Evolutionary conservation across 2,329 filamentous ascomycete genomes (phyloP), one percentile per base, ranked within the genome.

Genomic region (Neurospora crassa): DNA sequence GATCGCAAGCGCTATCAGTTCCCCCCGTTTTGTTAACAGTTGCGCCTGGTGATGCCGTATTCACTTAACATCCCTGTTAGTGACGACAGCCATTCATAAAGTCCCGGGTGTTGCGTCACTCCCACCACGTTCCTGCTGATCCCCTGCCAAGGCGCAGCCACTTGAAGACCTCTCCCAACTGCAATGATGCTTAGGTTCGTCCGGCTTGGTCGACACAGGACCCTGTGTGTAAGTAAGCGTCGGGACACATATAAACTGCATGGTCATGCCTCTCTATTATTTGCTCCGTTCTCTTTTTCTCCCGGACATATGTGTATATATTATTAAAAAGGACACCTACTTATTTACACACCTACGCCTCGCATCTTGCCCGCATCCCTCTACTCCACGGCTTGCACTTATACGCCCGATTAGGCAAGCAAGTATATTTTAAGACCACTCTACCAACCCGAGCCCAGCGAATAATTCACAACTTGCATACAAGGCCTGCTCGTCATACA

Each of bases 401-500:
- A 63, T 14, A 63, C 24, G n/a, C 29, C 53, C 53, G 24, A 63
- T 63, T 77, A 92, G 90, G 89, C 90, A 63, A 83, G 85, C 70
- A 86, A 88, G 76, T 89, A 91, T 77, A 83, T 93, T 67, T 87
- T 93, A 74, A 89, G 91, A 76, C 91, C 91, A 74, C 82, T 93
- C 73, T 89, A 84, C 76, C 90, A 85, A 29, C 89, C 89, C 11
- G 89, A 92, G 73, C 91, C 91, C 16, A 88, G 84, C 72, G 86
- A 90, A 73, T 88, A 91, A 78, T 91, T 88, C 68, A 75, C 75
- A 67, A 74, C 73, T 67, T 72, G 73, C 24, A 41, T 73, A 42
- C 74, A 73, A 67, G 68, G 70, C 5, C 69, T 74, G 24, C 72
- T 72, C 34, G 59, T 73, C 34, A 87, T 85, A n/a, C n/a, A n/a